Percentiles rank a stretch among this genome's conserved stretches.
Evolutionary conservation across 208 protist species (phyloP).

Genomic region (Acanthamoeba royreba): DNA sequence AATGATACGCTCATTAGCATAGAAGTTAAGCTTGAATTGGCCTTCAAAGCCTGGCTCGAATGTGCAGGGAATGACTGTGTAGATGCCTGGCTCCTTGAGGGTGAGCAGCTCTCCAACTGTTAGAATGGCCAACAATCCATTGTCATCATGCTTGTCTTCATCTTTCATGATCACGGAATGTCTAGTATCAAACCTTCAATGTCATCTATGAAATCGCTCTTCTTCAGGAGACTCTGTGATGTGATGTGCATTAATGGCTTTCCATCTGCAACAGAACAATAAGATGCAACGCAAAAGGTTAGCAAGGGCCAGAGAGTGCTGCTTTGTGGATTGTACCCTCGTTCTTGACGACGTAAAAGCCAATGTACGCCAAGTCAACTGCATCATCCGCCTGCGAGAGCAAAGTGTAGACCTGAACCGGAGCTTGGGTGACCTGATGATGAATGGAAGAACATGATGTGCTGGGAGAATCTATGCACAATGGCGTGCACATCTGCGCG

Average conservation of each 20-base stretch:
- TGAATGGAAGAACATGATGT: too few relatives aligned
- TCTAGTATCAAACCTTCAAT: background rate
- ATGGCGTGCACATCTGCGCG: too few relatives aligned
- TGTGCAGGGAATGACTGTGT: conserved; percentile 28
- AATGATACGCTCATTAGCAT: background rate
- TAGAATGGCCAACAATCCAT: background rate
- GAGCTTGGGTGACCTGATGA: background rate
- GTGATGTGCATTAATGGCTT: background rate
- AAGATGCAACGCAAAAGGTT: background rate
- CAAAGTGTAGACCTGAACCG: background rate
- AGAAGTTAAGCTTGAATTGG: conserved; percentile 1
- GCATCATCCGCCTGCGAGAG: background rate
- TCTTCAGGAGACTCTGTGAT: background rate
- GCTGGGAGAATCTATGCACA: too few relatives aligned
- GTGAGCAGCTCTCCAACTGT: background rate
- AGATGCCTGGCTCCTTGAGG: background rate
- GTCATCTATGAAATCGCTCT: conserved; percentile 31
- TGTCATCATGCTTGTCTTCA: background rate
- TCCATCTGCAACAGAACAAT: background rate
- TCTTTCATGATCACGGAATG: background rate
- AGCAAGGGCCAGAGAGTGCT: background rate
- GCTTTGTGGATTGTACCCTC: background rate
- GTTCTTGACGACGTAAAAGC: conserved; percentile 8
- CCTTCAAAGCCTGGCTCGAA: background rate
- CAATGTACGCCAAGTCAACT: background rate